Base-by-base conservation (phyloP, 164 flowering plant genomes). In the Santalum album region DNA sequence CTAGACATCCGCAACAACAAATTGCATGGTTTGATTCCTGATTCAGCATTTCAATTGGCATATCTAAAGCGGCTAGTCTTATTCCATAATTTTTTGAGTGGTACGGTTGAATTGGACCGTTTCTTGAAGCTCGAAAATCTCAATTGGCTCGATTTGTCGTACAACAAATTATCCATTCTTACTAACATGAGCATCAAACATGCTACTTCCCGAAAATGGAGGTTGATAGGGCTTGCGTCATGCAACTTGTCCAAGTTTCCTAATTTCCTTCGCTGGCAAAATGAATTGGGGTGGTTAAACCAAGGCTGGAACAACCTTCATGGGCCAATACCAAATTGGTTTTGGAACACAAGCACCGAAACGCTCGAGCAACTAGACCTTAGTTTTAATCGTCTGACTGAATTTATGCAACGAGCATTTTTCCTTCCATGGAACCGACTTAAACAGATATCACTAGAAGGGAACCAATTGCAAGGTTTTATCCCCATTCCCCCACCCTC, bases 21-120 rank as follows among this genome's bases (percentile, higher is more conserved):
- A 3, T 47, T 68, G 27, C 16, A 55, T 1, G 66, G 72, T 1
- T 50, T 21, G 3, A 50, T 71, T 27, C 70, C 72, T 15, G 14
- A 38, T 3, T 38, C 42, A 3, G 14, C 14, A 38, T 38, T 38
- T 3, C 15, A 38, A 1, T 38, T 38, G 16, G 42, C 14, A 16
- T 9, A 38, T 38, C 42, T 38, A 0, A 14, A 38, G 14, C 2
- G 9, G 0, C 42, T 38, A 9, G 16, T 9, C 42, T 16, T 38
- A 9, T 16, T 1, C 16, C 0, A 12, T 0, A 72, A 72, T 25
- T 17, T 45, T 4, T 44, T 72, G 25, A 61, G 35, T 49, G 72
- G 72, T 15, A 56, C 23, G 1, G 38, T 72, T 24, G 62, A 69
- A 4, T 26, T 62, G 0, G 48, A 42, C 49, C 21, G 9, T 42